These are phyloP conservation scores for Backusella circina DNA, from an alignment of 192 early-diverging fungal species.

Conservation along the genomic window DNA sequence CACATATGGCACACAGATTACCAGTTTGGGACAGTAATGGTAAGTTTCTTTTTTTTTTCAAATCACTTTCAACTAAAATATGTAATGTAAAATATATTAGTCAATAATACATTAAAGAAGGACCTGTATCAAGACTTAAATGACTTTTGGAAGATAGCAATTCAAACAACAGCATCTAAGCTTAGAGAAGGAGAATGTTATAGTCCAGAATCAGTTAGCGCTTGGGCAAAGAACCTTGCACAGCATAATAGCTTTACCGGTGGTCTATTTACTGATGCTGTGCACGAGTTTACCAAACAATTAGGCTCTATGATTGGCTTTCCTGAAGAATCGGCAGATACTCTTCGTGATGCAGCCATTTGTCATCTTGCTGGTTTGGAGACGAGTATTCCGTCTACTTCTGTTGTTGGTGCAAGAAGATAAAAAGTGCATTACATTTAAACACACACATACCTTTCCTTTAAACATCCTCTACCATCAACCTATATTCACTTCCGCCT, in stretches of 20 bases:
- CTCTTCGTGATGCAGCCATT: background rate
- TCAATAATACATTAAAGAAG: slow-evolving; percentile 63
- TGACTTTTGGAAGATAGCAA: slow-evolving; percentile 73
- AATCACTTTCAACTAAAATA: background rate
- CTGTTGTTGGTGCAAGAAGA: slow-evolving; percentile 12
- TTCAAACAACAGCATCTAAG: slow-evolving; percentile 66
- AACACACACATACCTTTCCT: background rate
- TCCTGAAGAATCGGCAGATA: background rate
- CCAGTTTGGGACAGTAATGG: slow-evolving; percentile 71
- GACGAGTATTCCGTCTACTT: background rate
- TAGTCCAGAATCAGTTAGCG: slow-evolving; percentile 69
- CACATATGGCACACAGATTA: slow-evolving; percentile 70
- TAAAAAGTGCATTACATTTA: too few species aligned
- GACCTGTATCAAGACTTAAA: slow-evolving; percentile 69
- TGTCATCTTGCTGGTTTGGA: background rate
- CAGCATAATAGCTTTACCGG: slow-evolving; percentile 57
- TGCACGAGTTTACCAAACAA: slow-evolving; percentile 55
- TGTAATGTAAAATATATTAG: too few species aligned
- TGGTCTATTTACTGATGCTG: slow-evolving; percentile 61
- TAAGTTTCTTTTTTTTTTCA: background rate
- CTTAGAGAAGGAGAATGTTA: slow-evolving; percentile 80
- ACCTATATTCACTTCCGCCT: background rate
- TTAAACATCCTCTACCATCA: background rate
- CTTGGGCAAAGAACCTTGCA: slow-evolving; percentile 80
- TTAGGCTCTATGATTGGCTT: slow-evolving; percentile 51